Conservation (phyloP, 1,284 basidiomycete genomes). For the Ceratobasidium sp. region DNA sequence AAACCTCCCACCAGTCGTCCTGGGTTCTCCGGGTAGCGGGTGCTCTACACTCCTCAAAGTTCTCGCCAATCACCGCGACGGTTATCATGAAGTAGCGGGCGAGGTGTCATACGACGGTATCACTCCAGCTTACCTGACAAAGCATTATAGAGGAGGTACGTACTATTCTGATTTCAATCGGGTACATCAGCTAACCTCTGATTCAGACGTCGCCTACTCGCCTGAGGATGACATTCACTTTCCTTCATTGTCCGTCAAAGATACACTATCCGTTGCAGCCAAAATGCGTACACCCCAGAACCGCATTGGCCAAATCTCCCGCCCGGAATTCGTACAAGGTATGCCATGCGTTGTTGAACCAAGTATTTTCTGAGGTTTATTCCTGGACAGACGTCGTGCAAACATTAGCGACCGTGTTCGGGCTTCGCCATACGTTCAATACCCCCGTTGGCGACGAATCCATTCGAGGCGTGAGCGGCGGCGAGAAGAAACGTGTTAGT, state of each 20-base stretch:
- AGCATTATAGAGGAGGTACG: constrained; percentile 75
- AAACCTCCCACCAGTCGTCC: constrained; percentile 66
- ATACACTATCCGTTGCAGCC: constrained; percentile 75
- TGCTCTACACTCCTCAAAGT: constrained; percentile 81
- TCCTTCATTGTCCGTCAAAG: constrained; percentile 78
- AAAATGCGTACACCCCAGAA: constrained; percentile 69
- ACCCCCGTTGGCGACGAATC: constrained; percentile 85
- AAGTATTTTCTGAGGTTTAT: neutral
- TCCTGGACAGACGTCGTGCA: constrained; percentile 65
- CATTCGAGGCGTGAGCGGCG: constrained; percentile 83
- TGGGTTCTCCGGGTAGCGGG: constrained; percentile 85
- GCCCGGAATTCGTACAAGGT: constrained; percentile 62
- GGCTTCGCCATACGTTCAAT: constrained; percentile 78
- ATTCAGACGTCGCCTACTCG: constrained; percentile 48
- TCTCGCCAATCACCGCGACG: constrained; percentile 74
- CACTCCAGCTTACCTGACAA: constrained; percentile 65
- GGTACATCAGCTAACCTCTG: neutral
- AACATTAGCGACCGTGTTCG: constrained; percentile 76
- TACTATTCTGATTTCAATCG: constrained; percentile 47
- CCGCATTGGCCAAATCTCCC: constrained; percentile 55
- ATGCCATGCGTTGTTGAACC: neutral
- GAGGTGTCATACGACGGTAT: constrained; percentile 78
- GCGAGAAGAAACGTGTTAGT: constrained; percentile 85
- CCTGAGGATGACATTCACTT: constrained; percentile 77
- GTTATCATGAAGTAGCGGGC: constrained; percentile 73